Base-by-base conservation (phyloP, 2,329 filamentous ascomycete genomes). In the Arthrobotrys musiformis region DNA sequence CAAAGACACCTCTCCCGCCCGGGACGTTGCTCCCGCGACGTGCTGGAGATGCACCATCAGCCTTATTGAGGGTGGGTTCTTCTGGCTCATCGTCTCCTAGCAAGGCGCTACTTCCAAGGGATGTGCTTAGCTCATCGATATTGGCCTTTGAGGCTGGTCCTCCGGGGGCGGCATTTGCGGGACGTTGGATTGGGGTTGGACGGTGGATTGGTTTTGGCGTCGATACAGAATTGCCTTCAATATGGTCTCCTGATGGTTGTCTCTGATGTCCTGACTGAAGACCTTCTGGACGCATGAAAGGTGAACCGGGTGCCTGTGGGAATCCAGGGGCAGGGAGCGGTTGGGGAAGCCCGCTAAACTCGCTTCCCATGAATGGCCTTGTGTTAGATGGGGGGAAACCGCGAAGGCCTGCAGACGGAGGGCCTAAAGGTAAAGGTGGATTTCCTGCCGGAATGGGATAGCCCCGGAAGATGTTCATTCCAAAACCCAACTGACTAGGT, bases 31-130 rank as follows among this genome's bases (percentile, higher is more conserved):
- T 88, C 63, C 86, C 84, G 69, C 86, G 85, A 48, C 86, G 84
- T 46, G 84, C 83, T 44, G 86, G 83, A 9, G 79, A 80, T 48
- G 79, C 78, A 70, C 79, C 79, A 80, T 81, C 83, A 80, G 68
- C 62, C 70, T 81, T 80, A 64, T 60, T 50, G 83, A 73, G 83
- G 81, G 80, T 85, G 78, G 84, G 88, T 82, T 86, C 91, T 84
- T 86, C 92, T 81, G 83, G 90, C 81, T 96, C 93, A 78, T 91
- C 91, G 54, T 91, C 89, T 78, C 90, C 89, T 46, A 98, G 86
- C 11, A 99, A 86, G 11, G 94, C 95, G 81, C 93, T 94, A 83
- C 94, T 98, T 11, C 95, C 95, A 26, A 99, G 87, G 80, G 95
- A 93, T 77, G 91, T 89, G 78, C 90, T 91, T 67, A 92, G 85